Base-by-base conservation (phyloP, 2,329 filamentous ascomycete species). In the Calonectria pteridis region DNA sequence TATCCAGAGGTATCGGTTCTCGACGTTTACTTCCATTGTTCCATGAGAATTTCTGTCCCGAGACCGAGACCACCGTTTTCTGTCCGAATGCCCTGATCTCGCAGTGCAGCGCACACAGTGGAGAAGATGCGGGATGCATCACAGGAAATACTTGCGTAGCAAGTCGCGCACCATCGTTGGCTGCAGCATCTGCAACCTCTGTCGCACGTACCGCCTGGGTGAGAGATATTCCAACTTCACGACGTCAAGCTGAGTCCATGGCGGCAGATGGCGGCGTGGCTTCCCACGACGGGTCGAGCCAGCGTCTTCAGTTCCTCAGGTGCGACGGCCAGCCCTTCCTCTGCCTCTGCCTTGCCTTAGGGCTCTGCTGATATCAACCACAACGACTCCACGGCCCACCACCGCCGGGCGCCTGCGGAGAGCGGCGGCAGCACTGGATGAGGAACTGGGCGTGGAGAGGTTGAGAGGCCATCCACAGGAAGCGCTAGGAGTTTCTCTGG, bases 151-250 rank as follows among this genome's bases (percentile, higher is more conserved):
- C 67, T 67, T 71, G 51, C 69, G 33, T 40, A 58, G 65, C 50
- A 55, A 29, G 33, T 29, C 20, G 64, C 53, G 71, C 72, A 58
- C 29, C 31, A 33, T 31, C 40, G 37, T 43, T 35, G 69, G 76
- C 69, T 71, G 76, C 76, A 73, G 74, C 68, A 74, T 69, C 68
- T 76, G 72, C 73, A 72, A 67, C 69, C 76, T 78, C 66, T 69
- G 72, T 76, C 76, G 72, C 72, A 77, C 69, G 75, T 70, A 68
- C 76, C 63, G 33, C 58, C 70, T 64, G 66, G 55, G 49, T 76
- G 73, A 78, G 69, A 76, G 67, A 75, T 58, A 59, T 72, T 70
- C 68, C 31, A 51, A 59, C 43, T 64, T 71, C 29, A 65, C 65
- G 74, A 77, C 71, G 76, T 64, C 51, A 63, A 37, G 64, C 76